Evolutionary conservation across 192 early-diverging fungal genomes (phyloP), one percentile per base, ranked within the genome.

Genomic region (Mortierella antarctica): DNA sequence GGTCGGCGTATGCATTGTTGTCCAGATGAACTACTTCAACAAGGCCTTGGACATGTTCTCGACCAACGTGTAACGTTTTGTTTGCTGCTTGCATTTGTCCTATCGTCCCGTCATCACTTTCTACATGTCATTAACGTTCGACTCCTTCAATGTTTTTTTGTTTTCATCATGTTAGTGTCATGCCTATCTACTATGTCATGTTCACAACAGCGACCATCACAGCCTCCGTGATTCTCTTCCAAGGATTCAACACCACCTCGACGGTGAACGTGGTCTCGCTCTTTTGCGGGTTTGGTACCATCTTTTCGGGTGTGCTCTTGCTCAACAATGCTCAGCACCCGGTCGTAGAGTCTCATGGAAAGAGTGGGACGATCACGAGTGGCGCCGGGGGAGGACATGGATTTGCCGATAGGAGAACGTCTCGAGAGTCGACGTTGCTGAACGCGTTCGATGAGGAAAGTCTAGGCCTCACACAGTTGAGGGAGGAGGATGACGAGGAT

Each of bases 1-100:
- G 31, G 94, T 96, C 31, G 83, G 83, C 5, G 80, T 92, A 5
- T 96, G 94, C 75, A 96, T 96, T 62, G 84, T 97, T n/a, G 92
- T 93, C 42, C 97, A 98, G 86, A 95, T 97, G 91, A 98, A 98
- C 83, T 98, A 97, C 83, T 96, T 98, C 68, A 98, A 98, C 88
- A 98, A 97, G 86, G 95, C 97, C 18, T 84, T 98, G 41, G 95
- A 95, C 71, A 84, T 92, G 67, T 98, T 97, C 78, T 94, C 93
- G 23, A 97, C 97, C 57, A 97, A 96, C 75, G 80, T 95, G 88
- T 88, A 86, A 83, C 87, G 78, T 3, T 44, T 45, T 14, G 0
- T 2, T 18, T 49, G 31, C 31, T 31, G 31, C 31, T 31, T 31
- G 31, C 31, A 7, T 51, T 52, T 17, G 39, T 61, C 5, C 39